Percentiles rank a stretch among this genome's conserved stretches.
phyloP scores from a whole-genome alignment of 2,329 filamentous ascomycete genomes.

The Pseudocercospora fuligena region DNA sequence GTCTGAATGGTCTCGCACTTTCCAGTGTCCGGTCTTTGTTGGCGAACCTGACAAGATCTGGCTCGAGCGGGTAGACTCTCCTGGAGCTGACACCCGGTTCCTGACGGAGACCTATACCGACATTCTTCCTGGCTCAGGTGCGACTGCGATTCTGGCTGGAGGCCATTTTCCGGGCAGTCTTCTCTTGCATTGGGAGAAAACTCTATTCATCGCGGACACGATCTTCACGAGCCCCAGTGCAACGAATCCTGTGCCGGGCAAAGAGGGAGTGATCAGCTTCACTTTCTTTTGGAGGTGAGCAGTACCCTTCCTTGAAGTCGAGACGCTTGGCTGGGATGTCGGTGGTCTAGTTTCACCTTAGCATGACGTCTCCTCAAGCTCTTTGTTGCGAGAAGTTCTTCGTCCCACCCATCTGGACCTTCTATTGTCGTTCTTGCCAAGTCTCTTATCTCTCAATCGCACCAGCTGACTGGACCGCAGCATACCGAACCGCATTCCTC shows the following conservation, averaged over 20 bases:
- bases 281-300: slow-evolving; percentile 68
- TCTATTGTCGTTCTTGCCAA: not conserved
- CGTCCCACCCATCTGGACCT: not conserved
- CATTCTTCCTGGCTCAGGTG: slow-evolving; percentile 40
- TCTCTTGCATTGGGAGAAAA: slow-evolving; percentile 64
- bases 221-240: slow-evolving; percentile 66
- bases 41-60: slow-evolving; percentile 67
- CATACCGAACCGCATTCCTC: slow-evolving; percentile 72
- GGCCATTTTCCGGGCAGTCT: slow-evolving; percentile 79
- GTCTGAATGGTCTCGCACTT: slow-evolving; percentile 70
- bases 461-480: slow-evolving; percentile 33
- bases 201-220: slow-evolving; percentile 74
- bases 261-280: slow-evolving; percentile 55
- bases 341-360: not conserved
- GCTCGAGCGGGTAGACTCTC: slow-evolving; percentile 56
- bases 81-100: slow-evolving; percentile 48
- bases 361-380: not conserved
- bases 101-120: slow-evolving; percentile 42
- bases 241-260: slow-evolving; percentile 26
- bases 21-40: slow-evolving; percentile 71
- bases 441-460: not conserved
- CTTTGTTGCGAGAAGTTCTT: not conserved
- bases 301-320: not conserved
- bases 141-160: slow-evolving; percentile 69
- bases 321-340: not conserved